Conservation (phyloP, 148 eudicot genomes). For the Camellia granthamiana region DNA sequence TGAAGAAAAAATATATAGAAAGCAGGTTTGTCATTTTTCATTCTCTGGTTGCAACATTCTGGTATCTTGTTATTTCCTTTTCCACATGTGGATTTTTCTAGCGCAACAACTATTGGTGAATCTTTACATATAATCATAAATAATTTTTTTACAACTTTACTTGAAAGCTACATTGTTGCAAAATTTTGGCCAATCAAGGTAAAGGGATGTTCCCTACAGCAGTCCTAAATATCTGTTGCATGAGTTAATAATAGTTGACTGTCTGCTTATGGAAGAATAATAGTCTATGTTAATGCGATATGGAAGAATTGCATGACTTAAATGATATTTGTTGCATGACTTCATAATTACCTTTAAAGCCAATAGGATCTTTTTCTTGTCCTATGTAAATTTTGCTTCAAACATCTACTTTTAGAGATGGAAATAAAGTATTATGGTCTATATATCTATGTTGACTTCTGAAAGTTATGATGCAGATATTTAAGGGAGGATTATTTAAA, state of each 20-base stretch:
- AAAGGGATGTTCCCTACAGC: not conserved
- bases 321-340: not conserved
- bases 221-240: not conserved
- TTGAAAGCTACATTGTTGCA: not conserved
- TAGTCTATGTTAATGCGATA: too few species aligned
- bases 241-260: not conserved
- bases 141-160: not conserved
- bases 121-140: not conserved
- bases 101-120: not conserved
- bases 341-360: not conserved
- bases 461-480: constrained; percentile 51
- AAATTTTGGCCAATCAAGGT: not conserved
- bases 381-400: not conserved
- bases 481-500: constrained; percentile 92
- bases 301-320: not conserved
- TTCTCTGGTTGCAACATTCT: not conserved
- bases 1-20: constrained; percentile 93
- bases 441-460: not conserved
- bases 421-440: not conserved
- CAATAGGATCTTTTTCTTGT: not conserved
- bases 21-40: constrained; percentile 53
- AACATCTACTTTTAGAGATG: not conserved
- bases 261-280: too few species aligned
- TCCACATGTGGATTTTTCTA: not conserved
- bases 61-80: not conserved